Evolutionary conservation across 2,329 filamentous ascomycete species (phyloP), one percentile per base, ranked within the genome.

Genomic region (Claviceps pusilla): DNA sequence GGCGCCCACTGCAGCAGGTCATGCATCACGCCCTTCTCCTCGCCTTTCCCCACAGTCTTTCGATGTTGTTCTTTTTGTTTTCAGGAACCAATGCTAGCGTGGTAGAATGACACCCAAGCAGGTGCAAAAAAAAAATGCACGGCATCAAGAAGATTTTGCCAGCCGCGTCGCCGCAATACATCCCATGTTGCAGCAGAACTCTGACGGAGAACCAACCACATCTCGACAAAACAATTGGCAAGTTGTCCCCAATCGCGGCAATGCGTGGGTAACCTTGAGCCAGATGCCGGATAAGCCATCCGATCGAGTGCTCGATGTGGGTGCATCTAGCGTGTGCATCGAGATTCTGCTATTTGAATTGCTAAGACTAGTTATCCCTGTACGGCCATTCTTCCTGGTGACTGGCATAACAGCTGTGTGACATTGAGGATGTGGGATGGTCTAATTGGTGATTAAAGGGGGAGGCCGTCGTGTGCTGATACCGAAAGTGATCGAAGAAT

Each of bases 341-440:
- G 29, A 31, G 31, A 19, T 19, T 48, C 29, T 9, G 16, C 3
- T 33, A 35, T 37, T 37, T 9, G 10, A 37, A 9, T n/a, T 31
- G 1, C 24, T 14, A 37, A 42, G 28, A 46, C 28, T 12, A 33
- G 7, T 31, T 29, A n/a, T 45, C 37, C 28, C 41, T 54, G 48
- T 33, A 54, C 28, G 43, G 28, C 54, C 50, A 52, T 3, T 39
- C 11, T 60, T 57, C 52, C 46, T 49, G 47, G 55, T 43, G 12
- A 53, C 41, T 51, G 48, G 48, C 43, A 42, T 57, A 33, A 28
- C 19, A 12, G 56, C 57, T 60, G 60, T 64, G 61, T 57, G 59
- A 57, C 62, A 60, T 51, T 42, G 43, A 45, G 56, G 55, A 66
- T 64, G 64, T 66, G 63, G 57, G 59, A 56, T 56, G 48, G 54